Evolutionary conservation across 1,284 basidiomycete species (phyloP).

Genomic region (Cystobasidium sp.): DNA sequence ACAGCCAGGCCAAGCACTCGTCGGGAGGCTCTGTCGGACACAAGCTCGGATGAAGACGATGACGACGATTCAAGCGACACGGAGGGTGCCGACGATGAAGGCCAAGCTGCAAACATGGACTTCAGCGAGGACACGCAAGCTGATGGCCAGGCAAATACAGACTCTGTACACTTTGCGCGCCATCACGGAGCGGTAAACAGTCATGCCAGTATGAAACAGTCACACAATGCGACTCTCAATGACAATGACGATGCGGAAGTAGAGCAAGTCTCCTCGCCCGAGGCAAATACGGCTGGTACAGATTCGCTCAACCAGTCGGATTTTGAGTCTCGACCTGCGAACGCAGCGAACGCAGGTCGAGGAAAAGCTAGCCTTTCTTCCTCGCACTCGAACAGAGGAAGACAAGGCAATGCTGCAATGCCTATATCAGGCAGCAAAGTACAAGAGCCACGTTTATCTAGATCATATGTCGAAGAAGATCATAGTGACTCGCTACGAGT

Average conservation of each 20-base stretch:
- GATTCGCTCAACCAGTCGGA: conserved; percentile 5
- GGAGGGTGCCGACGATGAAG: conserved; percentile 21
- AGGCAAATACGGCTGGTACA: background rate
- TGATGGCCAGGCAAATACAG: background rate
- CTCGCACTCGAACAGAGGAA: background rate
- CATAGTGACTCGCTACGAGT: no score
- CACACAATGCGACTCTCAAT: conserved; percentile 18
- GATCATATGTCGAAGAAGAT: background rate
- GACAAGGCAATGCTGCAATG: conserved; percentile 29
- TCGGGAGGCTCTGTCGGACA: conserved; percentile 30
- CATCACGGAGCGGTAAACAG: background rate
- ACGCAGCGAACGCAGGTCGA: conserved; percentile 43
- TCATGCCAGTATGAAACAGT: conserved; percentile 10
- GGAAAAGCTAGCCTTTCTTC: conserved; percentile 11
- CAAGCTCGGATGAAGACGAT: conserved; percentile 18
- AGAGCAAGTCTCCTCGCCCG: conserved; percentile 31
- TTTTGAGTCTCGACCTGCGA: conserved; percentile 43
- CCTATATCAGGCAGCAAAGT: background rate
- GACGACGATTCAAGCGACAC: conserved; percentile 7
- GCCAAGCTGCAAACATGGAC: conserved; percentile 28
- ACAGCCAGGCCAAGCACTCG: conserved; percentile 26
- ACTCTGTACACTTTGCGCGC: conserved; percentile 28
- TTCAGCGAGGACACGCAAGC: conserved; percentile 14
- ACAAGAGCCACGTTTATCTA: background rate
- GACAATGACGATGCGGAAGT: conserved; percentile 22